These are phyloP conservation scores for Mycosphaerella sp. DNA, from an alignment of 2,329 filamentous ascomycete genomes.

Conservation along the genomic window DNA sequence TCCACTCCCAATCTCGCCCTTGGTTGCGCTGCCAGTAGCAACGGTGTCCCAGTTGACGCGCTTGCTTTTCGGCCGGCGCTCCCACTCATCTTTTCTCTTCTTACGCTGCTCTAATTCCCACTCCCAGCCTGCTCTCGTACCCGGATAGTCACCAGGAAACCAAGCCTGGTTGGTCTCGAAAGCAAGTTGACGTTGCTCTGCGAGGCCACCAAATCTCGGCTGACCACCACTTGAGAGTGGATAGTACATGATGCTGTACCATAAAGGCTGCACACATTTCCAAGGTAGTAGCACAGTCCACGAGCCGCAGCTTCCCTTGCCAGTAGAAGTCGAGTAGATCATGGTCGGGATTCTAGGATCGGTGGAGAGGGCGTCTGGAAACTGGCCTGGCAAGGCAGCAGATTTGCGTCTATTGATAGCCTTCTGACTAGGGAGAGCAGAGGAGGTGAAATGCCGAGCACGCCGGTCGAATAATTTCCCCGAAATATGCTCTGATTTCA, in stretches of 20 bases:
- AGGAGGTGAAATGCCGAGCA: conserved; percentile 57
- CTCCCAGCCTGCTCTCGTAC: conserved; percentile 67
- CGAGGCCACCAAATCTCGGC: conserved; percentile 72
- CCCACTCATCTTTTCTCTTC: conserved; percentile 60
- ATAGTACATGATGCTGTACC: conserved; percentile 79
- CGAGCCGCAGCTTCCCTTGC: conserved; percentile 51
- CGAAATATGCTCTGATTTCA: conserved; percentile 46
- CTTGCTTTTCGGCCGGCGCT: conserved; percentile 73
- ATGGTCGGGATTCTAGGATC: conserved; percentile 77
- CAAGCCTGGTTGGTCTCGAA: conserved; percentile 74
- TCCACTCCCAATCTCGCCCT: conserved; percentile 75
- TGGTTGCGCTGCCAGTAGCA: conserved; percentile 64
- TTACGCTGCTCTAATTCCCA: conserved; percentile 68
- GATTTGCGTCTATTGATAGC: conserved; percentile 71
- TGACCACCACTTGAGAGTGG: conserved; percentile 74
- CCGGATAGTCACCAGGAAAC: conserved; percentile 81
- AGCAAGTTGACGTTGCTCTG: conserved; percentile 70
- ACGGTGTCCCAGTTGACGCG: conserved; percentile 68
- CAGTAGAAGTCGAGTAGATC: conserved; percentile 44
- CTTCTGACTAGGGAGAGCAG: conserved; percentile 66
- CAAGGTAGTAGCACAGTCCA: conserved; percentile 87
- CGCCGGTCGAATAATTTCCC: conserved; percentile 60
- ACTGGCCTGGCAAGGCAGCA: conserved; percentile 55
- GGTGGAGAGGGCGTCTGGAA: conserved; percentile 50
- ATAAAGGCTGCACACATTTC: conserved; percentile 79